Percentiles rank a stretch among this genome's conserved stretches.
Evolutionary conservation across 2,329 filamentous ascomycete genomes (phyloP).

Genomic region (Colletotrichum sp.): DNA sequence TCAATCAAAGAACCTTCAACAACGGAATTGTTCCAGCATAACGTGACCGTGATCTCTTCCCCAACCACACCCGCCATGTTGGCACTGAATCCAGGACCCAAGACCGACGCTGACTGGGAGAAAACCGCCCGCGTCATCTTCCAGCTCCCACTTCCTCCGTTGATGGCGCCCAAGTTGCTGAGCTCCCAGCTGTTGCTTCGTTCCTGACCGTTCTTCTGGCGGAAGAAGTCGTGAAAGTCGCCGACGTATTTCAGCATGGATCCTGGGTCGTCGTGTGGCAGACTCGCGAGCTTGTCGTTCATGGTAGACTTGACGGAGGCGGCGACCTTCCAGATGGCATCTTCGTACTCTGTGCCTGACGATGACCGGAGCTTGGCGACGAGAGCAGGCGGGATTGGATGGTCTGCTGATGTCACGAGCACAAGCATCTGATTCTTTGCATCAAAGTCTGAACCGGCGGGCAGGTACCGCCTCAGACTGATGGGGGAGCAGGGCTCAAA

Average conservation of each 20-base stretch:
- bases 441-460: slow-evolving; percentile 28
- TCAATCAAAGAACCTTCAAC: slow-evolving; percentile 43
- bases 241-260: slow-evolving; percentile 45
- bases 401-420: slow-evolving; percentile 40
- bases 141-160: slow-evolving; percentile 28
- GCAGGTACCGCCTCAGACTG: slow-evolving; percentile 45
- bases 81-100: slow-evolving; percentile 47
- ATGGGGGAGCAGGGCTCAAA: slow-evolving; percentile 49
- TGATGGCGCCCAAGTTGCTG: slow-evolving; percentile 56
- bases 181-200: slow-evolving; percentile 54
- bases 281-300: slow-evolving; percentile 30
- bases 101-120: slow-evolving; percentile 51
- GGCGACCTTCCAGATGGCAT: slow-evolving; percentile 48
- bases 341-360: slow-evolving; percentile 23
- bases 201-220: slow-evolving; percentile 44
- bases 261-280: slow-evolving; percentile 48
- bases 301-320: slow-evolving; percentile 37
- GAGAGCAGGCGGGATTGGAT: slow-evolving; percentile 29
- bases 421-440: slow-evolving; percentile 39
- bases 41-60: slow-evolving; percentile 42
- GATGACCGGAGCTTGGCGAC: slow-evolving; percentile 29
- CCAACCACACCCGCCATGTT: slow-evolving; percentile 52
- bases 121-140: slow-evolving; percentile 51
- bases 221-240: slow-evolving; percentile 48
- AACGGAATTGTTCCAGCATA: slow-evolving; percentile 54